These are phyloP conservation scores for Luzula sylvatica DNA, from an alignment of 176 grass and related monocot species.

Conservation along the genomic window DNA sequence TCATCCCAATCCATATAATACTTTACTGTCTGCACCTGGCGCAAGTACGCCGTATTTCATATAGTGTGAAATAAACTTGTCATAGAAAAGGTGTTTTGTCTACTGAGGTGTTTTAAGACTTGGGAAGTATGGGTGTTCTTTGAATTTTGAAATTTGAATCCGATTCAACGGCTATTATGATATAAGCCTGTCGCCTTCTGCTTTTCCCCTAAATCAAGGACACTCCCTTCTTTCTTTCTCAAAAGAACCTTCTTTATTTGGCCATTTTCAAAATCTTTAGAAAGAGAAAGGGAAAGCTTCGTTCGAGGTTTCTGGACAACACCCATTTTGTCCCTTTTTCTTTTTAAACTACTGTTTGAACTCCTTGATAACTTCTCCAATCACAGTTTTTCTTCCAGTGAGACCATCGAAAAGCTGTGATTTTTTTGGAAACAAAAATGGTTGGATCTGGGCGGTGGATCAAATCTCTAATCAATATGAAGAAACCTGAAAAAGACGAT, in stretches of 20 bases:
- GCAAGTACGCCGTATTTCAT: neutral
- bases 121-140: neutral
- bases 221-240: conserved; percentile 12
- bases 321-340: neutral
- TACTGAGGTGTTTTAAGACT: neutral
- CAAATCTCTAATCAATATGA: conserved; percentile 50
- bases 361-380: no score
- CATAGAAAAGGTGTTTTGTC: neutral
- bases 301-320: neutral
- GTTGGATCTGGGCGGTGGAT: conserved; percentile 64
- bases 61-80: neutral
- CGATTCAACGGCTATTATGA: conserved; percentile 9
- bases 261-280: neutral
- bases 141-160: conserved; percentile 19
- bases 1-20: neutral
- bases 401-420: neutral
- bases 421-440: conserved; percentile 20
- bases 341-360: neutral
- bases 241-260: neutral
- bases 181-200: neutral
- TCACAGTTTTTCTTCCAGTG: neutral
- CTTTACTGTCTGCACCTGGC: neutral
- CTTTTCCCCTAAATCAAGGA: conserved; percentile 10
- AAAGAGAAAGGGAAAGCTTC: neutral
- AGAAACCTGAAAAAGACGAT: conserved; percentile 23